phyloP scores from a whole-genome alignment of 305 asterid genomes.

The Ajuga reptans region DNA sequence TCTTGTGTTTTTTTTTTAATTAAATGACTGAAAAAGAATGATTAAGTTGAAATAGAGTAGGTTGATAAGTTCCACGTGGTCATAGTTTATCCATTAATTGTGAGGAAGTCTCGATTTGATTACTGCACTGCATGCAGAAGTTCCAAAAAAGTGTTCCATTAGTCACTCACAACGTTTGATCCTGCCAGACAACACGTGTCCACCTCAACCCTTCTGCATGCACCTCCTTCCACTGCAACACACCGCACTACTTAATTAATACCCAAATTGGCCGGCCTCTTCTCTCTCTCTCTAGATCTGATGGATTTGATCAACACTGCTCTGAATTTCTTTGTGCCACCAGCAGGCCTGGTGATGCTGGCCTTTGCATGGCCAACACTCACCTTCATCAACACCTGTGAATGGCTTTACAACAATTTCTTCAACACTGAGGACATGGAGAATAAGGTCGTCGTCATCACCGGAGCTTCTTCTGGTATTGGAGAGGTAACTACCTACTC shows the following conservation, averaged over 20 bases:
- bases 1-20: no score
- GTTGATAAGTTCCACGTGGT: no score
- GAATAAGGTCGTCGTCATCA: slow-evolving; percentile 59
- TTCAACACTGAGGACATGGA: slow-evolving; percentile 43
- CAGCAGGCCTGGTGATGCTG: slow-evolving; percentile 70
- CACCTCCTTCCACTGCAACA: slow-evolving; percentile 33
- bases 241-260: no score
- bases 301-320: slow-evolving; percentile 53
- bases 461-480: slow-evolving; percentile 91
- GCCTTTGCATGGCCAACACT: slow-evolving; percentile 89
- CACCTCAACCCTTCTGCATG: slow-evolving; percentile 35
- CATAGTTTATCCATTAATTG: no score
- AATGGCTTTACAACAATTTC: slow-evolving; percentile 46
- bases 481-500: no score
- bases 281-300: no score
- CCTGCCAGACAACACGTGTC: slow-evolving; percentile 41
- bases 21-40: no score
- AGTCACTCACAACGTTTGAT: slow-evolving; percentile 19
- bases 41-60: no score
- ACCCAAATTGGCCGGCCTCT: no score
- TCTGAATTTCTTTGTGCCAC: slow-evolving; percentile 66
- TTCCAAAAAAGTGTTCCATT: slow-evolving; percentile 3
- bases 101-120: no score
- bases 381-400: slow-evolving; percentile 53
- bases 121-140: no score